These are phyloP conservation scores for Beauveria caledonica DNA, from an alignment of 2,329 filamentous ascomycete species.

Conservation along the genomic window DNA sequence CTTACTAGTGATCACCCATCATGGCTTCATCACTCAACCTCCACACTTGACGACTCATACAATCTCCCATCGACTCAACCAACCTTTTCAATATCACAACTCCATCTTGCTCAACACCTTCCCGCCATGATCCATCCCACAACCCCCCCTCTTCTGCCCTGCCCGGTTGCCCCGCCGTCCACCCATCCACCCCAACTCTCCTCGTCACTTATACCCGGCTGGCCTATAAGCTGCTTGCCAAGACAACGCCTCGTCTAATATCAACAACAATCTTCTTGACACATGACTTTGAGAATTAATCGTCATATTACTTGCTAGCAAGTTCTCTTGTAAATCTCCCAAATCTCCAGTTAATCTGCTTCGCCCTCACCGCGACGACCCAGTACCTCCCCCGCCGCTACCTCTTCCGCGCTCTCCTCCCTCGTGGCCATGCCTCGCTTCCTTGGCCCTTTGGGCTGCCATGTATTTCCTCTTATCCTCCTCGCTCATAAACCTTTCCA, in stretches of 20 bases:
- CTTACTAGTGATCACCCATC: too few species aligned
- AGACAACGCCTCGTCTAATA: constrained; percentile 3
- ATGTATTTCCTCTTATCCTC: constrained; percentile 70
- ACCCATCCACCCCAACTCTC: not conserved
- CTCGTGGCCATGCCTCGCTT: not conserved
- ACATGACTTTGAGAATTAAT: constrained; percentile 1
- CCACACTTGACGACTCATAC: too few species aligned
- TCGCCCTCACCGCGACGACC: not conserved
- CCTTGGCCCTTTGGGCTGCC: constrained; percentile 50
- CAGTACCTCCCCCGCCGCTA: not conserved
- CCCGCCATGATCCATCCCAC: not conserved
- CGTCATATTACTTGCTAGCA: not conserved
- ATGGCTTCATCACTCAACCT: too few species aligned
- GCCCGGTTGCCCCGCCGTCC: not conserved
- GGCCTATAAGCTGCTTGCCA: not conserved
- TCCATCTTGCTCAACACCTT: not conserved
- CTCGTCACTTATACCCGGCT: constrained; percentile 4
- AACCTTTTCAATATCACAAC: not conserved
- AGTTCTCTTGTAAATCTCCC: not conserved
- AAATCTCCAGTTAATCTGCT: not conserved
- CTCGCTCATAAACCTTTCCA: constrained; percentile 70
- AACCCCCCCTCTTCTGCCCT: not conserved
- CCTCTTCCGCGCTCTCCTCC: not conserved
- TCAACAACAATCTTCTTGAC: not conserved
- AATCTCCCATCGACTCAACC: too few species aligned